Base-by-base conservation (phyloP, 1,284 basidiomycete genomes). In the Schizopora paradoxa region DNA sequence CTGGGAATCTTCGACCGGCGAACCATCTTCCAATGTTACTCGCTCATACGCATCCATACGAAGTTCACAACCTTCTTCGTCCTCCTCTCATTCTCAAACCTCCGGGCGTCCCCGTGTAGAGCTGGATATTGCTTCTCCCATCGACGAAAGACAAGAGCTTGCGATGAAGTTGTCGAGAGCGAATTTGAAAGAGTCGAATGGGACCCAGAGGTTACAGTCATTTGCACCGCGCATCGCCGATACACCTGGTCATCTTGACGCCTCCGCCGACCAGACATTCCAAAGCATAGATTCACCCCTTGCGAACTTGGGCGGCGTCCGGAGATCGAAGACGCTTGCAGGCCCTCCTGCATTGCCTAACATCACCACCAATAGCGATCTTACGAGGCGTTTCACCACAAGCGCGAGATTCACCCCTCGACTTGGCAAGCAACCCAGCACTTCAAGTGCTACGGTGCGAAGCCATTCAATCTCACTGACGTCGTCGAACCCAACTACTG, bases 271-370 rank as follows among this genome's bases (percentile, higher is more conserved):
- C 25, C 19, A 4, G 44, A 43, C n/a, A 10, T 18, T n/a, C 29
- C 21, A 19, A 4, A 14, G 42, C 11, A 37, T 34, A 29, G 47
- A 48, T 23, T 46, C 51, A 11, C 52, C 54, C 19, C 42, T 37
- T 7, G 28, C 43, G 10, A 41, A 35, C 5, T 38, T 36, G 16
- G 39, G 29, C 25, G 34, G 40, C 25, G 34, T 40, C 23, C 48
- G 44, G 3, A 36, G 39, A 3, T 39, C 54, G n/a, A 54, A 52
- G n/a, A 44, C 55, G 7, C 57, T 82, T 21, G 54, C 70, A 3
- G 74, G 80, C 3, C 74, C 82, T 0, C 73, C 76, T 26, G 77
- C 82, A 0, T 66, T 84, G 1, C 72, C 80, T 0, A 67, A 69
- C 10, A 66, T 82, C 4, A 77, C 78, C 0, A 82, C 81, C 1